These are phyloP conservation scores for Erysimum cheiri DNA, from an alignment of 441 rosid genomes.

Conservation along the genomic window DNA sequence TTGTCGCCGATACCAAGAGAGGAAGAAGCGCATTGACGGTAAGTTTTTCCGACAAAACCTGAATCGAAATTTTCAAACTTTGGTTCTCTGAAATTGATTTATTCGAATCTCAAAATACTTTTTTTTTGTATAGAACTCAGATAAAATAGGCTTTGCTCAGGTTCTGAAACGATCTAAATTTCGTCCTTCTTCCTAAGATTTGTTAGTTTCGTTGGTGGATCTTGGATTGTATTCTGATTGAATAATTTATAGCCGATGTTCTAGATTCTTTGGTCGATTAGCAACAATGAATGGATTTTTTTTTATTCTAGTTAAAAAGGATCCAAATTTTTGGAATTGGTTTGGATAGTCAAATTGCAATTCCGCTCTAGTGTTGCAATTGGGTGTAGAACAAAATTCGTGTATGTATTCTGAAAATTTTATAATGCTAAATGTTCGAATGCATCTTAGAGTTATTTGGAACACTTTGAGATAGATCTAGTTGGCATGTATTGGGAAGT, in stretches of 20 bases:
- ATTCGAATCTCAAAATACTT: neutral
- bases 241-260: neutral
- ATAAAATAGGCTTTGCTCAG: neutral
- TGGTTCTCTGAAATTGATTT: neutral
- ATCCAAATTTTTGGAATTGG: neutral
- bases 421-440: conserved; percentile 1
- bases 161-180: conserved; percentile 11
- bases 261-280: neutral
- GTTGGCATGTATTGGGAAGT: conserved; percentile 5
- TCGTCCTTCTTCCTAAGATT: neutral
- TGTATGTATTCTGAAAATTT: neutral
- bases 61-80: neutral
- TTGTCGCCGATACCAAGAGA: conserved; percentile 33
- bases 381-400: neutral
- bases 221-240: conserved; percentile 18
- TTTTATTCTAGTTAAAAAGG: neutral
- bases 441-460: conserved; percentile 12
- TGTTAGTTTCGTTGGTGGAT: conserved; percentile 16
- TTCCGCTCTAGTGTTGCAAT: neutral
- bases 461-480: conserved; percentile 10
- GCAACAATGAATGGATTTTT: neutral
- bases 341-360: neutral
- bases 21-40: conserved; percentile 27
- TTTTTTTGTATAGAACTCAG: neutral
- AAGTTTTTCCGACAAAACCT: conserved; percentile 36